phyloP scores from a whole-genome alignment of 2,329 filamentous ascomycete species.

The Hymenoscyphus infarciens region DNA sequence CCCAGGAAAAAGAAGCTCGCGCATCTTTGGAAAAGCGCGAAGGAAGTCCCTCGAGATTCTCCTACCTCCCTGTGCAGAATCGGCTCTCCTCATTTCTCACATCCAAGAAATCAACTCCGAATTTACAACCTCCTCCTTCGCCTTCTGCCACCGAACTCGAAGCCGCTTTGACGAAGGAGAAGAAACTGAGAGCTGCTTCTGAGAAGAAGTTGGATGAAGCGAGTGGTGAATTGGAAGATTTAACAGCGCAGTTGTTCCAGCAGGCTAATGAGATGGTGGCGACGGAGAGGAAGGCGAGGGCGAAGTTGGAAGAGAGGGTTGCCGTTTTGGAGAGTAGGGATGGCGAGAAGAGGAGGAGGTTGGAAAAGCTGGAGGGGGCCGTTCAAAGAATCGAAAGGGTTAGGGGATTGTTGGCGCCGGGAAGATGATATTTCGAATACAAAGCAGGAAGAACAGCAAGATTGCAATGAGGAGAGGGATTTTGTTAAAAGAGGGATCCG shows the following conservation, averaged over 20 bases:
- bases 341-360: conserved; percentile 60
- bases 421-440: conserved; percentile 21
- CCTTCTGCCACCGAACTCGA: conserved; percentile 49
- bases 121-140: conserved; percentile 31
- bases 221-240: conserved; percentile 72
- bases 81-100: conserved; percentile 45
- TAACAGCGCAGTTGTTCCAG: conserved; percentile 71
- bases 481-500: conserved; percentile 18
- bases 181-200: conserved; percentile 62
- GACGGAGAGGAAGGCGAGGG: conserved; percentile 65
- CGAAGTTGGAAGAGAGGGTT: conserved; percentile 68
- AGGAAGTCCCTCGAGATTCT: conserved; percentile 23
- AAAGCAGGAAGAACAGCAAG: conserved; percentile 8
- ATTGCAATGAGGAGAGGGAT: conserved; percentile 6
- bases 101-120: conserved; percentile 47
- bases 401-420: conserved; percentile 50
- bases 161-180: conserved; percentile 62
- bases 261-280: conserved; percentile 89
- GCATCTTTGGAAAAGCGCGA: conserved; percentile 7
- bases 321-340: conserved; percentile 67
- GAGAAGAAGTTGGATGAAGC: conserved; percentile 66
- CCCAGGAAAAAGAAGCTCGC: conserved; percentile 13
- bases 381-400: conserved; percentile 69
- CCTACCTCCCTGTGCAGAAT: conserved; percentile 33
- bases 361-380: conserved; percentile 69